A percentile compares a stretch with the other conserved stretches of the same genome.
These are phyloP conservation scores for Kokia cookei DNA, from an alignment of 441 rosid species.

Conservation along the genomic window DNA sequence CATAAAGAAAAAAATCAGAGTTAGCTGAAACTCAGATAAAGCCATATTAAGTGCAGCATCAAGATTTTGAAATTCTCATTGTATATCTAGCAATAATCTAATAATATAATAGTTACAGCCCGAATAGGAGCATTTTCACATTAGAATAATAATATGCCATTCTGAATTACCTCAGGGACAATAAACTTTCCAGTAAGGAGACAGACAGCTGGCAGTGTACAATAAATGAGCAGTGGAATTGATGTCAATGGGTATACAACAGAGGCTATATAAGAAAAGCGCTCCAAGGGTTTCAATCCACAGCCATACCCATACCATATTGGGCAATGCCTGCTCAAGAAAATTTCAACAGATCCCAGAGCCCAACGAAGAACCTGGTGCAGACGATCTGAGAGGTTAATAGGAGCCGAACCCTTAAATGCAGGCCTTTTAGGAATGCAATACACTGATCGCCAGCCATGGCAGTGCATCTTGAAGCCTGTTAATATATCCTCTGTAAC, in stretches of 20 bases:
- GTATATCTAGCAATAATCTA: background rate
- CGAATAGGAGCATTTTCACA: background rate
- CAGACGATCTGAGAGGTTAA: slow-evolving; percentile 94
- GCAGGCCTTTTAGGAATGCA: slow-evolving; percentile 83
- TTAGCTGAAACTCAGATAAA: background rate
- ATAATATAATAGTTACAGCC: background rate
- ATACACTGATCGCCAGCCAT: slow-evolving; percentile 97
- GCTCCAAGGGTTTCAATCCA: slow-evolving; percentile 81
- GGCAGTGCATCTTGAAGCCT: slow-evolving; percentile 99
- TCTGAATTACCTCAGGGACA: slow-evolving; percentile 71
- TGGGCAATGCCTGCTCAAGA: slow-evolving; percentile 95
- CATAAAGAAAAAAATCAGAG: slow-evolving; percentile 8
- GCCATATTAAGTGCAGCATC: background rate
- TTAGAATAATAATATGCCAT: slow-evolving; percentile 1
- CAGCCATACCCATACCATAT: slow-evolving; percentile 97
- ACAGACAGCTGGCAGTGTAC: slow-evolving; percentile 89
- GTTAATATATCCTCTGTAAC: slow-evolving; percentile 97
- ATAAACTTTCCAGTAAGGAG: slow-evolving; percentile 94
- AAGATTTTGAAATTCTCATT: background rate
- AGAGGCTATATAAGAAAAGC: slow-evolving; percentile 83
- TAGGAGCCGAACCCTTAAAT: slow-evolving; percentile 98
- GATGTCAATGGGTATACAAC: slow-evolving; percentile 95
- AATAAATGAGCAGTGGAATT: slow-evolving; percentile 76
- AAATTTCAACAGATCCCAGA: slow-evolving; percentile 91
- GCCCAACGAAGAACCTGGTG: slow-evolving; percentile 99